A percentile compares a stretch with the other conserved stretches of the same genome.
Evolutionary conservation across 257 asterid species (phyloP).

Genomic region (Avicennia marina): DNA sequence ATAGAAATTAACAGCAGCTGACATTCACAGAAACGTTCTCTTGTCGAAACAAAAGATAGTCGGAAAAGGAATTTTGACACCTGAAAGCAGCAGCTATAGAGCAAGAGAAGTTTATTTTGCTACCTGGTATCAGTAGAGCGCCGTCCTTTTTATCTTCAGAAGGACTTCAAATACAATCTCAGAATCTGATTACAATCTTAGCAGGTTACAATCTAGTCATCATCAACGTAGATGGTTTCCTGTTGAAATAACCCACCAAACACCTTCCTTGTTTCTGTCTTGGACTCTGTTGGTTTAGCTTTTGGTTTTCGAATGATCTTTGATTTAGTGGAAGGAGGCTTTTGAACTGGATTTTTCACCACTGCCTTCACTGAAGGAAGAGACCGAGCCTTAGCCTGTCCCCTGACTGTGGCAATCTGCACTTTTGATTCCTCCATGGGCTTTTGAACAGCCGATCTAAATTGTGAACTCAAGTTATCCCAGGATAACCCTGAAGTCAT

Average conservation of each 20-base stretch:
- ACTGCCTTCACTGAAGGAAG: slow-evolving; percentile 73
- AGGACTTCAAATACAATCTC: slow-evolving; percentile 18
- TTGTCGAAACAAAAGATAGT: too few relatives aligned
- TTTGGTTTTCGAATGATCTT: slow-evolving; percentile 39
- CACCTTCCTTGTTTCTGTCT: slow-evolving; percentile 63
- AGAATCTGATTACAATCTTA: slow-evolving; percentile 9
- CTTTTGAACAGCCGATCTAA: slow-evolving; percentile 46
- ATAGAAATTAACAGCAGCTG: too few relatives aligned
- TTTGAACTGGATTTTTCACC: slow-evolving; percentile 34
- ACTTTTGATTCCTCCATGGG: slow-evolving; percentile 47
- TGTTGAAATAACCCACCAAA: slow-evolving; percentile 90
- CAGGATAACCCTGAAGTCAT: slow-evolving; percentile 46
- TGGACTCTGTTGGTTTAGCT: slow-evolving; percentile 39
- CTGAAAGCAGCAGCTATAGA: too few relatives aligned
- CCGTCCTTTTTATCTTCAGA: background rate
- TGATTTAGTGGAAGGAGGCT: slow-evolving; percentile 29
- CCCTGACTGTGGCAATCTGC: slow-evolving; percentile 72
- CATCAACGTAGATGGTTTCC: slow-evolving; percentile 91
- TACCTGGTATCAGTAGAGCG: background rate
- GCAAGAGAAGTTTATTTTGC: background rate
- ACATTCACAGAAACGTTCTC: too few relatives aligned
- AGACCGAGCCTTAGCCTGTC: slow-evolving; percentile 78
- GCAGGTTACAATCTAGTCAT: slow-evolving; percentile 66
- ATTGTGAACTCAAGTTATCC: slow-evolving; percentile 49
- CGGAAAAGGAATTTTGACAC: too few relatives aligned